Evolutionary conservation across 2,329 filamentous ascomycete species (phyloP), one percentile per base, ranked within the genome.

Genomic region (Paramyrothecium sp.): DNA sequence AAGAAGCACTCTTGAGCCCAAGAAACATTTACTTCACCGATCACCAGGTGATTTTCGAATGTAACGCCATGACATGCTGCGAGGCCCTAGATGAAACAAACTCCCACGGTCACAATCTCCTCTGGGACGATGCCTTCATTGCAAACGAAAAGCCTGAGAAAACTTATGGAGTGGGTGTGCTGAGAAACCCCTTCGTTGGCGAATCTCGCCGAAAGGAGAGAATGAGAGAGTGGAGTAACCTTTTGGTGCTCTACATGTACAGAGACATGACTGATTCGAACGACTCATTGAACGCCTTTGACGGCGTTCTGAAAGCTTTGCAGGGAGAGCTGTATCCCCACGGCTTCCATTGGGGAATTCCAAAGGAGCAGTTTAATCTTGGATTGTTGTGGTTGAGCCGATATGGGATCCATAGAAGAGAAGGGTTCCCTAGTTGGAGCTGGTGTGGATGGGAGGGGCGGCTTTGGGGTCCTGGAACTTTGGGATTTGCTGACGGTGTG

Each of bases 1-100:
- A 57, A 20, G 55, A 57, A 46, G 51, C 20, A 4, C 16, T 33
- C 16, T 12, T 57, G 51, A 57, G 21, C 21, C 51, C 10, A 51
- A 57, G 46, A 22, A 33, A 30, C 46, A n/a, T 21, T 59, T 55
- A 53, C 53, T 44, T 44, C 13, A 7, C 38, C 5, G 38, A 44
- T 44, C 38, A 44, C 38, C 38, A 44, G 13, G 13, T 44, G 4
- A 44, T 44, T 12, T 44, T 44, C 38, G 38, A 44, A 44, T 44
- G 38, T 12, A 44, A 44, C 38, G 38, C 38, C n/a, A 44, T 44
- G 38, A 44, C 38, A 16, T 44, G 38, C 13, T 44, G 38, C 38
- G 38, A 44, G n/a, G 5, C 38, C 13, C 13, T 44, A 44, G 13
- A 44, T 16, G 38, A 44, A 44, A 44, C 38, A 44, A 16, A 19